phyloP scores from a whole-genome alignment of 1,139 yeast genomes.

The Cylindricascospora bacillispora region DNA sequence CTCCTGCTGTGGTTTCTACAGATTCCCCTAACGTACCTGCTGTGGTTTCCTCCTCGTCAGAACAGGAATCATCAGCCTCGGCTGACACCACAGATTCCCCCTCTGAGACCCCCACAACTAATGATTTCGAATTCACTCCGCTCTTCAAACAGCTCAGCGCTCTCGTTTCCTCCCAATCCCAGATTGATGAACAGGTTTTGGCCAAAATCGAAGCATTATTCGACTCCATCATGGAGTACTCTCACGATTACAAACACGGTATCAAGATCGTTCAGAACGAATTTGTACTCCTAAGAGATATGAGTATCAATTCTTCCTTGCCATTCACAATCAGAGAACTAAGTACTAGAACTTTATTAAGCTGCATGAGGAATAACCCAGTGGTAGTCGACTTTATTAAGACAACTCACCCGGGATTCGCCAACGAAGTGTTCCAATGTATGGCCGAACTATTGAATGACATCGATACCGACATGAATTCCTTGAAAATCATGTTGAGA shows the following conservation, averaged over 20 bases:
- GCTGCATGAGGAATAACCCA: slow-evolving; percentile 60
- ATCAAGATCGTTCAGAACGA: slow-evolving; percentile 22
- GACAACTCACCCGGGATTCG: slow-evolving; percentile 10
- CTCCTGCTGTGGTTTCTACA: no score
- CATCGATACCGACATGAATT: slow-evolving; percentile 5
- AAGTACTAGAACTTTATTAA: slow-evolving; percentile 38
- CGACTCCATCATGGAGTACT: slow-evolving; percentile 22
- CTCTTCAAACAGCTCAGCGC: slow-evolving; percentile 12
- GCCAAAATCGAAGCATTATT: slow-evolving; percentile 9
- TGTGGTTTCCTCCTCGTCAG: not conserved
- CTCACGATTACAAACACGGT: slow-evolving; percentile 26
- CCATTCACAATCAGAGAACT: slow-evolving; percentile 31
- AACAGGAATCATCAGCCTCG: not conserved
- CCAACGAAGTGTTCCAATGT: slow-evolving; percentile 9
- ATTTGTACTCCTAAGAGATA: slow-evolving; percentile 12
- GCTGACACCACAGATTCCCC: slow-evolving; percentile 1
- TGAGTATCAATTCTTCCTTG: slow-evolving; percentile 7
- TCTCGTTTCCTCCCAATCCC: slow-evolving; percentile 3
- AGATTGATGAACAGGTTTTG: slow-evolving; percentile 11
- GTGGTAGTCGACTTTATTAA: slow-evolving; percentile 35
- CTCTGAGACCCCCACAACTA: not conserved
- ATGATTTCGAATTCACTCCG: slow-evolving; percentile 15
- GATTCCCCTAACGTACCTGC: not conserved
- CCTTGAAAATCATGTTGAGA: slow-evolving; percentile 9
- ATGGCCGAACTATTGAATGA: slow-evolving; percentile 6